Conservation (phyloP, 2,329 filamentous ascomycete genomes). For the Penicillium aurantiogriseum region DNA sequence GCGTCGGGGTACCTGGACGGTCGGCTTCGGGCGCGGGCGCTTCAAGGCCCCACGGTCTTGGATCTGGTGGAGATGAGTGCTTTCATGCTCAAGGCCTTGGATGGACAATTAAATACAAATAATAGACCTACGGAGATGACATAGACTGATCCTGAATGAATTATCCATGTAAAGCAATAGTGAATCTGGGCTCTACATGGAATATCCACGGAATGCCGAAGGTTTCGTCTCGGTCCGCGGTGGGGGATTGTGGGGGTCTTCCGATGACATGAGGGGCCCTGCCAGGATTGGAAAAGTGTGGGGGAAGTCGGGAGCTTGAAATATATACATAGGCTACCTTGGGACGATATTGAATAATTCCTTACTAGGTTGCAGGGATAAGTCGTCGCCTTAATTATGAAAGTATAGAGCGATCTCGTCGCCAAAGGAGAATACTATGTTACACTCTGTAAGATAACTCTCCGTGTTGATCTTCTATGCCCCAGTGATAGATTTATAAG, state of each 20-base stretch:
- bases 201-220: neutral
- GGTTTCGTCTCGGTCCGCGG: no score
- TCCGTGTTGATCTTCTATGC: neutral
- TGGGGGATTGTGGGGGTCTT: neutral
- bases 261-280: neutral
- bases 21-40: constrained; percentile 44
- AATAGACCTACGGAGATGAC: neutral
- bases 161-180: no score
- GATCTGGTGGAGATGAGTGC: constrained; percentile 47
- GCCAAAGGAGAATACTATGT: neutral
- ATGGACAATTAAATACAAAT: neutral
- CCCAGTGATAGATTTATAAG: neutral
- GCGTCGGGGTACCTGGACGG: constrained; percentile 46
- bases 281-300: neutral
- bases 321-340: neutral
- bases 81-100: constrained; percentile 42
- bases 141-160: neutral
- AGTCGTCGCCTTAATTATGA: neutral
- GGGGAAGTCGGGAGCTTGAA: neutral
- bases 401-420: neutral
- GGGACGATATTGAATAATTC: neutral
- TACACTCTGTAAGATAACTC: neutral
- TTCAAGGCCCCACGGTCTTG: constrained; percentile 39
- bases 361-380: no score
- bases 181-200: neutral